A percentile compares a stretch with the other conserved stretches of the same genome.
Evolutionary conservation across 768 basidiomycete species (phyloP).

Genomic region (Leccinum longicurvipes): DNA sequence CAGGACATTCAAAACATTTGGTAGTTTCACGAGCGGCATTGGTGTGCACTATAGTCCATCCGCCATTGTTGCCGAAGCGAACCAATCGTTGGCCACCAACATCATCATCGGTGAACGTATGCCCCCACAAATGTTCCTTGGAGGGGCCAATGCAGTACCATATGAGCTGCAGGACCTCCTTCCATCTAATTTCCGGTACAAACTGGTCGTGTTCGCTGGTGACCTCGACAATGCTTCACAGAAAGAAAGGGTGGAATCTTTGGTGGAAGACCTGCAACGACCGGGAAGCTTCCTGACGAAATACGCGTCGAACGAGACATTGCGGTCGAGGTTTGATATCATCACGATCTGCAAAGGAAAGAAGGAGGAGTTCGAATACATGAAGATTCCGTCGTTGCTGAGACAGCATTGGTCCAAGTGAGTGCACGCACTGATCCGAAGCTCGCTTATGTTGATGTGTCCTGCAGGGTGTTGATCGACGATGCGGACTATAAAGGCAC

Average conservation of each 20-base stretch:
- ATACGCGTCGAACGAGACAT: conserved; percentile 20
- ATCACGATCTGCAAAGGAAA: conserved; percentile 25
- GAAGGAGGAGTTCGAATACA: conserved; percentile 34
- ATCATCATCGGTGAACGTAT: conserved; percentile 51
- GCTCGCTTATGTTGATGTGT: neutral
- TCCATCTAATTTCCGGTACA: conserved; percentile 46
- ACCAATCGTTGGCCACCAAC: conserved; percentile 37
- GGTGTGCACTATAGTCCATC: conserved; percentile 50
- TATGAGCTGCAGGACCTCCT: conserved; percentile 50
- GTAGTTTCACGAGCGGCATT: conserved; percentile 45
- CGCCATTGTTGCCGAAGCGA: conserved; percentile 28
- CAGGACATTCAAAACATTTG: conserved; percentile 45
- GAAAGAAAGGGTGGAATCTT: conserved; percentile 17
- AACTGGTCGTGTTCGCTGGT: conserved; percentile 46
- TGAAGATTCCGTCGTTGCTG: conserved; percentile 32
- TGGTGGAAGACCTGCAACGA: conserved; percentile 28
- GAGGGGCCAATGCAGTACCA: conserved; percentile 44
- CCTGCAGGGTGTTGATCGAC: conserved; percentile 57
- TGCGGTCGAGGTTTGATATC: conserved; percentile 30
- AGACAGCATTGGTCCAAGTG: conserved; percentile 44
- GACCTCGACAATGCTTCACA: conserved; percentile 26
- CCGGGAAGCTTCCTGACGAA: conserved; percentile 26
- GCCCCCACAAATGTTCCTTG: conserved; percentile 44
- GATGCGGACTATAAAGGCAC: conserved; percentile 44
- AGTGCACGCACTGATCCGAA: conserved; percentile 4